A percentile compares a stretch with the other conserved stretches of the same genome.
phyloP scores from a whole-genome alignment of 176 grass and related monocot species.

The Oryza glaberrima region DNA sequence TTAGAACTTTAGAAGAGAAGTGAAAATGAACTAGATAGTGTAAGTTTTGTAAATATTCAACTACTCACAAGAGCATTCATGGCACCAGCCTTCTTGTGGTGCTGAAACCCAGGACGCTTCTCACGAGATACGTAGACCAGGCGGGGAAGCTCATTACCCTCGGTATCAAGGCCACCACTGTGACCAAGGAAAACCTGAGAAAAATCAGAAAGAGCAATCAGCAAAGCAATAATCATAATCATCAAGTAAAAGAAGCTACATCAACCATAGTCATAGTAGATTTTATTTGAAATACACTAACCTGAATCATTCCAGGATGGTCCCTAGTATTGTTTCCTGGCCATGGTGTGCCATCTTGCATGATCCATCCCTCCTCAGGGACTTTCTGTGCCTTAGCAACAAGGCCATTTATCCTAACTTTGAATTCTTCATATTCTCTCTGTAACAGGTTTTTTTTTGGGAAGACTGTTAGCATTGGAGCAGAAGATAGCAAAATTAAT shows the following conservation, averaged over 20 bases:
- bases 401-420: constrained; percentile 87
- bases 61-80: constrained; percentile 98
- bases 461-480: not conserved
- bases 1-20: constrained; percentile 48
- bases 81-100: constrained; percentile 99
- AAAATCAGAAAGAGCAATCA: constrained; percentile 43
- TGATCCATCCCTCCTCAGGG: constrained; percentile 98
- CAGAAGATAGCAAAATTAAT: constrained; percentile 17
- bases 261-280: not conserved
- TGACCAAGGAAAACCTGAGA: constrained; percentile 99
- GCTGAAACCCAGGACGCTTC: constrained; percentile 99
- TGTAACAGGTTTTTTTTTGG: constrained; percentile 32
- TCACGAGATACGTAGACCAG: constrained; percentile 99
- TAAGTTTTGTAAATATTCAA: constrained; percentile 28
- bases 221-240: constrained; percentile 13
- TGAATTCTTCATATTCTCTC: constrained; percentile 99
- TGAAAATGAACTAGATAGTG: constrained; percentile 31
- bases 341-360: constrained; percentile 99
- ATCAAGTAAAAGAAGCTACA: constrained; percentile 10
- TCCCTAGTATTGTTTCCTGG: constrained; percentile 99
- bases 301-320: constrained; percentile 99
- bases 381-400: constrained; percentile 97
- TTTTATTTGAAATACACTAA: constrained; percentile 39
- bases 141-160: constrained; percentile 96
- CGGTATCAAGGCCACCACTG: constrained; percentile 97